Base-by-base conservation (phyloP, 768 basidiomycete species). In the Lentinula sp. region DNA sequence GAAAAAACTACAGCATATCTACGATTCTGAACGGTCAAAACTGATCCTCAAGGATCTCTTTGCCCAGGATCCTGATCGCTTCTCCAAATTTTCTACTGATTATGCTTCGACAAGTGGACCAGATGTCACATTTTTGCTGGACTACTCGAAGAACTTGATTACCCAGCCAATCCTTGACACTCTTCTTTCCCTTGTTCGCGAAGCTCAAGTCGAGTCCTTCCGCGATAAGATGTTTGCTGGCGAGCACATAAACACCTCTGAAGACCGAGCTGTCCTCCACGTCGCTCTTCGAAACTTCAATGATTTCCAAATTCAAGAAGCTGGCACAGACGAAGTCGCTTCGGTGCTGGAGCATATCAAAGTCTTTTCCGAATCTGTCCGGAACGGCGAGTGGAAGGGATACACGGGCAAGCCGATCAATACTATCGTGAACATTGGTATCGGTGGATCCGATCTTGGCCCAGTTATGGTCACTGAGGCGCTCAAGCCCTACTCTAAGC, bases 401-500 rank as follows among this genome's bases (percentile, higher is more conserved):
- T 98, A 97, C 79, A 97, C 95, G 1, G 96, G 97, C 46, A 97
- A 98, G 78, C 70, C 84, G 9, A 98, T 99, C 80, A 84, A 87
- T 69, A 88, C 93, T 52, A 87, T 99, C 74, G 95, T 99, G 71
- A 98, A 98, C 78, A 97, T 99, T 67, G 97, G 97, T 62, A 99
- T 99, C 71, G 97, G 97, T 59, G 97, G 97, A 56, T 97, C 95
- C 39, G 97, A 99, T 73, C 80, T 99, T 57, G 96, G 96, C 16
- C 97, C 96, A 15, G 95, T 98, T 68, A 99, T 99, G 97, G 95
- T 98, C 62, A 95, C 93, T 10, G 97, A 98, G 78, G 96, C 95
- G 4, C 86, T 98, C 74, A 97, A 95, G 77, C 75, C 86, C 5
- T 99, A 97, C 80, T 78, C 89, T 52, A 90, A 98, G 75, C 87